Conservation (phyloP, 2,329 filamentous ascomycete genomes). For the Penicillium brasilianum region DNA sequence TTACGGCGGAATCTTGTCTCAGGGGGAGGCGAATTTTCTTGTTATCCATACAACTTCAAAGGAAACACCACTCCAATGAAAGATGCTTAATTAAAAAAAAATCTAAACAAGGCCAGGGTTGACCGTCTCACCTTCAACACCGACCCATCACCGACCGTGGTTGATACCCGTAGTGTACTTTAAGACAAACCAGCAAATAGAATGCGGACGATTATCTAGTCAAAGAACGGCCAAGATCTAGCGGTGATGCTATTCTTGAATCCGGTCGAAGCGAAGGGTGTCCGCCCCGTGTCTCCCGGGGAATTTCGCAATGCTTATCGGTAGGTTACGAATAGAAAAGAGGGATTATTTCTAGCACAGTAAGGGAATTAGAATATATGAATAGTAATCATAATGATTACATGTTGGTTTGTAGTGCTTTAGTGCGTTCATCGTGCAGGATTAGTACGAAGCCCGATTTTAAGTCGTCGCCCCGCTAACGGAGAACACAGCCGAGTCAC, state of each 20-base stretch:
- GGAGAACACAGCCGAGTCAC: constrained; percentile 25
- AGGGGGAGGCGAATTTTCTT: constrained; percentile 10
- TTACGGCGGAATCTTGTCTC: constrained; percentile 7
- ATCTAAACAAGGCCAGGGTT: constrained; percentile 8
- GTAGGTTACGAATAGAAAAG: constrained; percentile 2
- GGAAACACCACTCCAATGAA: background rate
- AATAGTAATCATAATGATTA: background rate
- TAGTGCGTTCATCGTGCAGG: background rate
- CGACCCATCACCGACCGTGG: constrained; percentile 25
- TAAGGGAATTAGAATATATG: background rate
- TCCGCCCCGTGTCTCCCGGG: constrained; percentile 1
- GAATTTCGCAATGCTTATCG: constrained; percentile 13
- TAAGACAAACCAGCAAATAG: constrained; percentile 11
- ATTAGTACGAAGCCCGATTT: constrained; percentile 8
- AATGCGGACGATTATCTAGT: constrained; percentile 7
- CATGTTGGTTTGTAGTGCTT: background rate
- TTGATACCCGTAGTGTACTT: constrained; percentile 21
- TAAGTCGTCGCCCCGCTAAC: constrained; percentile 11
- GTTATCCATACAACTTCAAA: background rate
- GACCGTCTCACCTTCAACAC: constrained; percentile 12
- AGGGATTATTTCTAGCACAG: background rate
- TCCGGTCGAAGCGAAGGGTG: background rate
- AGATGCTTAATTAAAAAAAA: background rate
- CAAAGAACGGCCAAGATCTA: background rate
- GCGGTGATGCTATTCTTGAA: constrained; percentile 1